phyloP scores from a whole-genome alignment of 352 stramenopile genomes.

The Pythium pyrilobum region DNA sequence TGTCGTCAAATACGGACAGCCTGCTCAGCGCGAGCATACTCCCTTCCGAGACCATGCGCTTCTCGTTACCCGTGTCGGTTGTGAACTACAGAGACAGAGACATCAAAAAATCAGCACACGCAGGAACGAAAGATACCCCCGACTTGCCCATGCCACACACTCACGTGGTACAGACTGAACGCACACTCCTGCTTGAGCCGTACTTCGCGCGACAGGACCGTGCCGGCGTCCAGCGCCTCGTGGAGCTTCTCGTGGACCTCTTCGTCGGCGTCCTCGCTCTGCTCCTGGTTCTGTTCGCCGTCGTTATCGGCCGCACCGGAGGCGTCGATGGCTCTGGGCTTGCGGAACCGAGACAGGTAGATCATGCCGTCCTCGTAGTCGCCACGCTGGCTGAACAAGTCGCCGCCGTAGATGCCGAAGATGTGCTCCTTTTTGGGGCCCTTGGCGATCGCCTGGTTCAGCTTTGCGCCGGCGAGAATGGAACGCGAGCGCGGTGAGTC shows the following conservation, averaged over 20 bases:
- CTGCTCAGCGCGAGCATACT: conserved; percentile 67
- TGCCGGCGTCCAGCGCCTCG: conserved; percentile 36
- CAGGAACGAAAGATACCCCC: not conserved
- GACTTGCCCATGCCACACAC: not conserved
- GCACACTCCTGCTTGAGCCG: conserved; percentile 75
- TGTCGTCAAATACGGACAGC: conserved; percentile 73
- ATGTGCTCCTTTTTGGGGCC: conserved; percentile 39
- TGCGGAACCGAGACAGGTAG: conserved; percentile 78
- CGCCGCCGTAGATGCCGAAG: conserved; percentile 60
- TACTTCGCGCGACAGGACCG: conserved; percentile 43
- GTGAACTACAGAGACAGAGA: conserved; percentile 37
- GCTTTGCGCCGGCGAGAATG: conserved; percentile 28
- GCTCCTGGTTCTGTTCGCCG: conserved; percentile 35
- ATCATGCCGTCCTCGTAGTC: conserved; percentile 87
- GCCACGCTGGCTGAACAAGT: conserved; percentile 79
- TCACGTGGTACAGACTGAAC: conserved; percentile 76
- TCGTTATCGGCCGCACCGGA: conserved; percentile 15
- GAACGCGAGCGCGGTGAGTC: conserved; percentile 58
- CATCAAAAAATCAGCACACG: not conserved
- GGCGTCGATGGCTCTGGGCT: conserved; percentile 32
- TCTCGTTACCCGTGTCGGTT: conserved; percentile 55
- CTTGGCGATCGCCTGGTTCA: conserved; percentile 19
- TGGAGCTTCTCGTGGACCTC: conserved; percentile 52
- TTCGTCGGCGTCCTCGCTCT: conserved; percentile 27
- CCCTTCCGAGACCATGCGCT: conserved; percentile 70